Conservation (phyloP, 805 yeast species). For the Saccharomyces jurei region DNA sequence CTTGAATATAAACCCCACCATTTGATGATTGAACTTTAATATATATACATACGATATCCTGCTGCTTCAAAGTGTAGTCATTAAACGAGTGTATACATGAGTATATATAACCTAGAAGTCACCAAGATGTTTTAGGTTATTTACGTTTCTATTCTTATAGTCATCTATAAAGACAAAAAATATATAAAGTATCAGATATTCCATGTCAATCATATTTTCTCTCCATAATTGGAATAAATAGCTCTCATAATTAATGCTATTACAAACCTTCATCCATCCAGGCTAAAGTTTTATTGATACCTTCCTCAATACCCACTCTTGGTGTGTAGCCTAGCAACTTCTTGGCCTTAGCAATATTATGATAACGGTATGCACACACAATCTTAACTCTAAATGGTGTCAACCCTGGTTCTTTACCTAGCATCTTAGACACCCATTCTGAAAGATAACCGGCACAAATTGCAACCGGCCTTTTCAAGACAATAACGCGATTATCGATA, state of each 20-base stretch:
- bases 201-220: neutral
- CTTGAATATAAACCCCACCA: neutral
- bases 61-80: neutral
- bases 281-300: slow-evolving; percentile 68
- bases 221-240: neutral
- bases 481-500: slow-evolving; percentile 60
- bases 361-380: slow-evolving; percentile 89
- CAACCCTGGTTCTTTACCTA: slow-evolving; percentile 83
- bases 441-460: slow-evolving; percentile 73
- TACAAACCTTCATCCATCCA: slow-evolving; percentile 70
- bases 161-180: neutral
- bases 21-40: neutral
- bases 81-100: neutral
- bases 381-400: slow-evolving; percentile 92
- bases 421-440: slow-evolving; percentile 59
- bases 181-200: neutral
- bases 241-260: neutral
- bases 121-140: neutral
- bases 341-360: slow-evolving; percentile 84
- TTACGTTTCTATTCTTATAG: neutral
- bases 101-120: neutral
- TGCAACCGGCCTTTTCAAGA: slow-evolving; percentile 67
- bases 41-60: neutral
- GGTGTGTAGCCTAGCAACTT: slow-evolving; percentile 71
- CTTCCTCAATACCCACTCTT: slow-evolving; percentile 65